Evolutionary conservation across 306 rosid genomes (phyloP), one percentile per base, ranked within the genome.

Genomic region (Dryas octopetala): DNA sequence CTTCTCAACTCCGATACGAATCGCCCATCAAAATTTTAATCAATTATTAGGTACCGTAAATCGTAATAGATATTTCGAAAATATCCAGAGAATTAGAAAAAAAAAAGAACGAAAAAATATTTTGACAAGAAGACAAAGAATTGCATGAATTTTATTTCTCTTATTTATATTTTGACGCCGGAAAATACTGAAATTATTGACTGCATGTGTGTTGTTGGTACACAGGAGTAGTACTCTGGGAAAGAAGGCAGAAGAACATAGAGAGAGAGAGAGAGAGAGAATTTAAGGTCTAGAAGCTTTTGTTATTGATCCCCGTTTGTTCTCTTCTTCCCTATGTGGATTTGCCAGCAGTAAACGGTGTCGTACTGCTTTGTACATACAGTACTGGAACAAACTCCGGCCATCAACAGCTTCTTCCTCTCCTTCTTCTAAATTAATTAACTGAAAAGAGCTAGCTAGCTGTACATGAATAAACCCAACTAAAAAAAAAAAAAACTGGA

Each of bases 401-500:
- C 6, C 49, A 46, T 46, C 49, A 8, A 46, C 9, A 2, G 6
- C 12, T 12, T 2, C 44, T 61, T 5, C 44, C 14, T 41, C 48
- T 40, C 1, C 49, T 63, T 63, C 49, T 5, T 5, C 9, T 46
- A 8, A 5, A 46, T 8, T 63, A 63, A 63, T 4, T 63, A 41
- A 15, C 13, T 14, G 14, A 3, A 32, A 32, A 2, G 28, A 15
- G 26, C 28, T 63, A 41, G 46, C 19, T 63, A 7, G 26, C 68
- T 41, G 68, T 63, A 63, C 68, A 63, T 15, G 57, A 52, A 4
- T 52, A 15, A 52, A 51, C n/a, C 17, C 17, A 51, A 51, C n/a
- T 4, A 51, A 47, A 66, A 7, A 6, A 43, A 43, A 23, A n/a
- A 59, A 9, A 68, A 46, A 69, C 91, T 83, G 82, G 57, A 70